Evolutionary conservation across 768 basidiomycete genomes (phyloP).

Genomic region (Boletus rubroflammeus): DNA sequence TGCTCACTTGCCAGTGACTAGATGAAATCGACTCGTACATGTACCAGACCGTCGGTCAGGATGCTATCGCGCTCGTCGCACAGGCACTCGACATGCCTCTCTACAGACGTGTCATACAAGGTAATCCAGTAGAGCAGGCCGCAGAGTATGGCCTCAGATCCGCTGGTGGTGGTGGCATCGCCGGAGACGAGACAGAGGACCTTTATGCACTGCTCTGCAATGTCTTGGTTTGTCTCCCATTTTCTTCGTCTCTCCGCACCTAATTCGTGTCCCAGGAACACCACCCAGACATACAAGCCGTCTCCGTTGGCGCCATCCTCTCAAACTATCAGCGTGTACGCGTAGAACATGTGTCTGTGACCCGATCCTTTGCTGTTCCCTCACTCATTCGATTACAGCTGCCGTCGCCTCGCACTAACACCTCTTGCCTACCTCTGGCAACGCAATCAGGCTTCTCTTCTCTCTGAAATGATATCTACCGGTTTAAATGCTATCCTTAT

Average conservation of each 20-base stretch:
- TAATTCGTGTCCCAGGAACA: constrained; percentile 41
- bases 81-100: constrained; percentile 83
- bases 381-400: constrained; percentile 43
- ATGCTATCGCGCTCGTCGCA: constrained; percentile 84
- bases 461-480: constrained; percentile 80
- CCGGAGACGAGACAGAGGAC: constrained; percentile 96
- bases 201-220: constrained; percentile 64
- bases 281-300: constrained; percentile 80
- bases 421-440: constrained; percentile 94
- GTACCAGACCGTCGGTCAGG: constrained; percentile 99
- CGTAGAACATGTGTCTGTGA: constrained; percentile 91
- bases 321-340: constrained; percentile 97
- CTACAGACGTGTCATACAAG: constrained; percentile 76
- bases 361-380: neutral
- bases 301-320: constrained; percentile 94
- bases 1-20: constrained; percentile 31
- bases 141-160: constrained; percentile 79
- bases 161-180: constrained; percentile 46
- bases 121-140: constrained; percentile 75
- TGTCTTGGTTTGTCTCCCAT: constrained; percentile 65
- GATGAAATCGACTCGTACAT: constrained; percentile 98
- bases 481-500: constrained; percentile 83
- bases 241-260: neutral
- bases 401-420: constrained; percentile 73
- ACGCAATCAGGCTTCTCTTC: constrained; percentile 78